Base-by-base conservation (phyloP, 2,329 filamentous ascomycete species). In the Lachnellula occidentalis region DNA sequence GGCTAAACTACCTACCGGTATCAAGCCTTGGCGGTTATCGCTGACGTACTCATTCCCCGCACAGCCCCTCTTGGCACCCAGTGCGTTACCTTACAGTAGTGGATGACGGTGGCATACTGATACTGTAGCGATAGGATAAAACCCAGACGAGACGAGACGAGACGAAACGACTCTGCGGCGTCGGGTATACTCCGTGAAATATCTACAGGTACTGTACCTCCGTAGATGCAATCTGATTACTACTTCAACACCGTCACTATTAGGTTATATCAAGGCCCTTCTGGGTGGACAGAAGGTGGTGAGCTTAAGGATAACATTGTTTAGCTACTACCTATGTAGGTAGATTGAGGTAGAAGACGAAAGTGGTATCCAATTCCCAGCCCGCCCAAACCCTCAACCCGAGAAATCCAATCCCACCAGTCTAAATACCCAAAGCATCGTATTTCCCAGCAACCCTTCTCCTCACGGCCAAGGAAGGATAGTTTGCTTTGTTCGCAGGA, bases 361-460 rank as follows among this genome's bases (percentile, higher is more conserved):
- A 39, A 39, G 17, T 39, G 15, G 36, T 39, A 39, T 39, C 54
- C 42, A 52, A 34, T 24, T 34, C 37, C 9, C 41, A 45, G 36
- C 52, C 46, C 42, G 41, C 41, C 42, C 14, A 42, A 34, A 52
- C 36, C 36, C 19, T 3, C 31, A 24, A 15, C 2, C 34, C 39
- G 19, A 22, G 45, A 48, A 48, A 43, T 21, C 46, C 50, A 46
- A 27, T 2, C 15, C 11, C 5, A 11, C 5, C 17, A 12, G 11
- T 36, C 22, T 52, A 61, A 43, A 60, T 63, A 42, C 63, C 61
- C 49, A 65, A 49, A n/a, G 58, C 56, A 54, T 64, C 61, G 41
- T 64, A 65, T 47, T 64, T 64, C 34, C 61, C 61, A 37, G 55
- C 57, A 15, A 53, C 61, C 5, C 46, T 54, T 42, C 51, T 59